Evolutionary conservation across 2,329 filamentous ascomycete genomes (phyloP).

Genomic region (Pseudogymnoascus sp.): DNA sequence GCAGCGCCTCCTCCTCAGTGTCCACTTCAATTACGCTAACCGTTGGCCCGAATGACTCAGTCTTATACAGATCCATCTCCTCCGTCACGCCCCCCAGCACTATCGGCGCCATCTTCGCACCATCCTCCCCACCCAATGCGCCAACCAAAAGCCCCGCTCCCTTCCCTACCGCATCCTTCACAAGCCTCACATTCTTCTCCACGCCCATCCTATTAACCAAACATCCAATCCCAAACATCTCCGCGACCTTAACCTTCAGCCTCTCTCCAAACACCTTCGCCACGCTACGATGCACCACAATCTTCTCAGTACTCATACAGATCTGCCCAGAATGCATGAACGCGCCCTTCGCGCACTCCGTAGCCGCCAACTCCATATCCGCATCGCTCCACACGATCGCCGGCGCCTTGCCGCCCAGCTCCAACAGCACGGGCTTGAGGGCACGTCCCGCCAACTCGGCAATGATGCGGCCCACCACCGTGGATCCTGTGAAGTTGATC

Average conservation of each 20-base stretch:
- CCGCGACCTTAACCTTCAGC: constrained; percentile 29
- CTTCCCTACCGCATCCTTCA: constrained; percentile 58
- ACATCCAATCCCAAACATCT: constrained; percentile 37
- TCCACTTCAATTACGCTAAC: constrained; percentile 59
- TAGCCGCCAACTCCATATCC: constrained; percentile 61
- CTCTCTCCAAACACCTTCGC: constrained; percentile 35
- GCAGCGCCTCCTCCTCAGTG: constrained; percentile 62
- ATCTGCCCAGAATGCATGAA: constrained; percentile 72
- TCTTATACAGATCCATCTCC: constrained; percentile 66
- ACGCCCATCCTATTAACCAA: constrained; percentile 60
- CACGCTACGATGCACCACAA: constrained; percentile 47
- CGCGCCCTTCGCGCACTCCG: constrained; percentile 57
- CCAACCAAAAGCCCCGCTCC: constrained; percentile 48
- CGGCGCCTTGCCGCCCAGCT: constrained; percentile 75
- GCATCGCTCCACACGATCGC: constrained; percentile 76
- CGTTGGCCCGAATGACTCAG: constrained; percentile 69
- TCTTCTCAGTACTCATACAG: constrained; percentile 77
- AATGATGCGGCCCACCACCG: constrained; percentile 63
- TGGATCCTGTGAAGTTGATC: constrained; percentile 80
- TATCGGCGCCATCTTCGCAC: constrained; percentile 47
- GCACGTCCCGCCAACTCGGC: constrained; percentile 59
- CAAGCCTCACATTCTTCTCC: constrained; percentile 55
- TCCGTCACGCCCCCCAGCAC: constrained; percentile 58
- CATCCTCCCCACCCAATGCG: constrained; percentile 27
- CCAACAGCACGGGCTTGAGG: constrained; percentile 71